phyloP scores from a whole-genome alignment of 495 filamentous ascomycete genomes.

The Neurospora sp. region DNA sequence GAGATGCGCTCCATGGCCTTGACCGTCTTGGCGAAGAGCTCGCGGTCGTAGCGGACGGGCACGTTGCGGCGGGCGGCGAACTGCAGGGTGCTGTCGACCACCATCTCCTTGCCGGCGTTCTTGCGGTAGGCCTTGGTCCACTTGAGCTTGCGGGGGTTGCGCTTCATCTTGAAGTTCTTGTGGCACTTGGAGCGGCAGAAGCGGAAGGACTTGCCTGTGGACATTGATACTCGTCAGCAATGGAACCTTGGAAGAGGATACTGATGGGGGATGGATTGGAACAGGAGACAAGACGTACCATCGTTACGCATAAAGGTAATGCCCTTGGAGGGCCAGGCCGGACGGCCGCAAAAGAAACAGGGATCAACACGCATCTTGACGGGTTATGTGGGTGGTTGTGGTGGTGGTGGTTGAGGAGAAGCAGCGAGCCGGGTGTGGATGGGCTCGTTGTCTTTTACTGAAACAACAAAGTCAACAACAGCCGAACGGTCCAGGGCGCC shows the following conservation, averaged over 20 bases:
- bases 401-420: not conserved
- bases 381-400: slow-evolving; percentile 8
- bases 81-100: slow-evolving; percentile 84
- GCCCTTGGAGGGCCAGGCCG: slow-evolving; percentile 79
- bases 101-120: slow-evolving; percentile 78
- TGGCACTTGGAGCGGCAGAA: slow-evolving; percentile 87
- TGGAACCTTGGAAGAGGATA: too few relatives aligned
- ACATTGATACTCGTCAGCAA: too few relatives aligned
- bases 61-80: slow-evolving; percentile 91
- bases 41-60: slow-evolving; percentile 89
- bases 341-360: slow-evolving; percentile 80
- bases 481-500: not conserved
- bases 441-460: not conserved
- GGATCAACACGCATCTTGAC: slow-evolving; percentile 54
- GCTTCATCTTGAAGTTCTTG: slow-evolving; percentile 99
- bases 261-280: not conserved
- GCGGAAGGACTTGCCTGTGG: slow-evolving; percentile 43
- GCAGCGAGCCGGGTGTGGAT: not conserved
- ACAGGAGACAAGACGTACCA: slow-evolving; percentile 34
- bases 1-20: slow-evolving; percentile 83
- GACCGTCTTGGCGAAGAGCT: slow-evolving; percentile 75
- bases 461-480: slow-evolving; percentile 1
- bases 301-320: slow-evolving; percentile 68
- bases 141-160: slow-evolving; percentile 65
- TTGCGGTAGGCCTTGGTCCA: slow-evolving; percentile 83